Conservation (phyloP, 176 grass and related monocot genomes). For the Carex littledalei region DNA sequence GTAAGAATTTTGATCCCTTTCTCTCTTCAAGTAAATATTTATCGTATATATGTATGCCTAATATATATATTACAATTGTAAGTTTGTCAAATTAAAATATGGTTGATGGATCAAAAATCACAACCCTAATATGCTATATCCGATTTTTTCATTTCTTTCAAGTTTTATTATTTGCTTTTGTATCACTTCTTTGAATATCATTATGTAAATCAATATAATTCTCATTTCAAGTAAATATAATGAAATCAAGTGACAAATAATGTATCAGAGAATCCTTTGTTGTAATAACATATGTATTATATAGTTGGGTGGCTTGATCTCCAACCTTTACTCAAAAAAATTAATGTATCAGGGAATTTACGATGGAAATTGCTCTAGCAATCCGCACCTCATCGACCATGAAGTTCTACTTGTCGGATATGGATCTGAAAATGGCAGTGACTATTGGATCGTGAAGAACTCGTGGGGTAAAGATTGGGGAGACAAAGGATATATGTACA, state of each 20-base stretch:
- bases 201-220: neutral
- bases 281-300: too few species aligned
- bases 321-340: too few species aligned
- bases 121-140: neutral
- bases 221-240: neutral
- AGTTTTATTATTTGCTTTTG: neutral
- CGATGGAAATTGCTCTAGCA: conserved; percentile 37
- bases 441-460: conserved; percentile 49
- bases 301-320: too few species aligned
- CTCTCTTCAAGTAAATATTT: neutral
- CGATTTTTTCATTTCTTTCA: neutral
- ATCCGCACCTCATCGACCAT: conserved; percentile 29
- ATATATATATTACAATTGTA: neutral
- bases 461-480: conserved; percentile 38
- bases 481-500: conserved; percentile 40
- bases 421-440: conserved; percentile 21
- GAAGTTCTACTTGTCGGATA: conserved; percentile 36
- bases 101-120: neutral
- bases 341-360: conserved; percentile 29
- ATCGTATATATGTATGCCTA: neutral
- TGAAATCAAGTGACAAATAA: neutral
- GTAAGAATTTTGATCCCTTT: too few species aligned
- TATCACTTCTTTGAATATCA: neutral
- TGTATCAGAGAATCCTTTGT: too few species aligned
- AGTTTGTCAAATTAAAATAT: neutral